Evolutionary conservation across 305 asterid species (phyloP).

Genomic region (Solanum aculeatissimum): DNA sequence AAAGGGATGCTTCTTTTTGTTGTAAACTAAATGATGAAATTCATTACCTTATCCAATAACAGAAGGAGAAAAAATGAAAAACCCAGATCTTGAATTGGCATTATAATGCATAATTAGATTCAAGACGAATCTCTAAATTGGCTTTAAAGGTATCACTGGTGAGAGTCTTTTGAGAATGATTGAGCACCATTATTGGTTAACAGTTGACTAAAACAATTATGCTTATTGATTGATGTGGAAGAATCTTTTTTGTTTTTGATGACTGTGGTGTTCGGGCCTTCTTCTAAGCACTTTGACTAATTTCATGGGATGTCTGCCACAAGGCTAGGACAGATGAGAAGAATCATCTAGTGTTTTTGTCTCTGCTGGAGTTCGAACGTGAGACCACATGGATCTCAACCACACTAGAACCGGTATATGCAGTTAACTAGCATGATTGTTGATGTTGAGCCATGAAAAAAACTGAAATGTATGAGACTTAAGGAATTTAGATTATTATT

Average conservation of each 20-base stretch:
- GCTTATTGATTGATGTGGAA: conserved; percentile 63
- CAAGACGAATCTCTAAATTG: conserved; percentile 66
- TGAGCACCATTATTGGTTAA: conserved; percentile 38
- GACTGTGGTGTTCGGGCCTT: no score
- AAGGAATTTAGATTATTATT: conserved; percentile 73
- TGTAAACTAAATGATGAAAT: not conserved
- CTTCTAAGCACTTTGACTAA: no score
- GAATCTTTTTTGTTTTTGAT: conserved; percentile 38
- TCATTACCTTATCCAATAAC: not conserved
- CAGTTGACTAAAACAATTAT: conserved; percentile 54
- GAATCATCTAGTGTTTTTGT: no score
- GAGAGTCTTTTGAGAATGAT: conserved; percentile 51
- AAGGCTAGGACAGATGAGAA: no score
- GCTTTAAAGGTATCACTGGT: conserved; percentile 73
- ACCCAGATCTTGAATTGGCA: conserved; percentile 66
- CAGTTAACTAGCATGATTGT: conserved; percentile 51
- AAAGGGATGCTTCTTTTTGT: not conserved
- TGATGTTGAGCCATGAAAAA: conserved; percentile 71
- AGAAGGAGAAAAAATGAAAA: conserved; percentile 19
- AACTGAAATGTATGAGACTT: conserved; percentile 48
- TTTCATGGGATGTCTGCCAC: no score
- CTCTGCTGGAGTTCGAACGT: no score
- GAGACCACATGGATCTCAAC: no score
- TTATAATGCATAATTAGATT: conserved; percentile 65
- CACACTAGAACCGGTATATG: conserved; percentile 31